Evolutionary conservation across 2,329 filamentous ascomycete species (phyloP), one percentile per base, ranked within the genome.

Genomic region (Purpureocillium takamizusanense): DNA sequence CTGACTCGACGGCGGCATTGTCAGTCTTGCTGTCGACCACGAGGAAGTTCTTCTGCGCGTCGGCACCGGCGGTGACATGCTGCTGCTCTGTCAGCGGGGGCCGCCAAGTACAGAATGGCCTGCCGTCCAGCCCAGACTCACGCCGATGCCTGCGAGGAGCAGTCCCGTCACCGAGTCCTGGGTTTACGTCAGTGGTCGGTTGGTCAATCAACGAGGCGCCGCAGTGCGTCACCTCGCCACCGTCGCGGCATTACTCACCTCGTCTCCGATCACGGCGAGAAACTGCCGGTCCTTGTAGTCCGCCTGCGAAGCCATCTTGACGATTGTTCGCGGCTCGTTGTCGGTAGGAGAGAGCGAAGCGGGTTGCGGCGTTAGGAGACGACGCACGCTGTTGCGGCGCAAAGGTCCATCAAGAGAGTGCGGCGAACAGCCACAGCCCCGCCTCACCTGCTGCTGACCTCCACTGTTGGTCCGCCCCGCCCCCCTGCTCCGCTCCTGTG

Each of bases 151-250:
- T 39, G 92, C 92, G 46, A 98, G 83, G 38, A 98, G 78, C 56
- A 98, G 76, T 46, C 92, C 92, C 14, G 92, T 98, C 42, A 97
- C 89, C 35, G 92, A 95, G 67, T 94, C 86, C 92, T 98, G 52
- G 38, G 38, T 23, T 36, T 48, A 47, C 44, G 56, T 57, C 51
- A 57, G 54, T 42, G 15, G n/a, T 35, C 32, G 21, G 21, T 23
- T 31, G 14, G 11, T 23, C 14, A 10, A 11, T 31, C n/a, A 11
- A 8, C n/a, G 25, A 6, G 11, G 14, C 23, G n/a, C 16, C n/a
- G n/a, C 27, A 33, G 16, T 27, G 36, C 27, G 7, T 21, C 16
- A 10, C 11, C 21, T 7, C 11, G 28, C 28, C 28, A 14, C 12
- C 25, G 25, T 12, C 8, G 25, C 12, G 28, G 12, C 28, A 13